Evolutionary conservation across 495 filamentous ascomycete species (phyloP).

Genomic region (Neurospora sp.): DNA sequence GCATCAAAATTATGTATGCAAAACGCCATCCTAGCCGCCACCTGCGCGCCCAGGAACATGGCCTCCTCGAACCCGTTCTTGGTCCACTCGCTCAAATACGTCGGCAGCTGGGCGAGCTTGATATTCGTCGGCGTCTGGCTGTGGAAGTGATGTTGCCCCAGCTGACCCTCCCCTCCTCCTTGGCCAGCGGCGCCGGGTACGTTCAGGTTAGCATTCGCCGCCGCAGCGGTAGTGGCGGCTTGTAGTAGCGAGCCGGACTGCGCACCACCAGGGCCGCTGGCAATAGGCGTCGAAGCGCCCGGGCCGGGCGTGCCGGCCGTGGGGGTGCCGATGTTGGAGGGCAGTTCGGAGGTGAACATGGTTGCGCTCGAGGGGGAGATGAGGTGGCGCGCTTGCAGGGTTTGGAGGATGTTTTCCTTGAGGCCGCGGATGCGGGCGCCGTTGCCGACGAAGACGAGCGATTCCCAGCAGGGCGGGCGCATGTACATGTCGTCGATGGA

Average conservation of each 20-base stretch:
- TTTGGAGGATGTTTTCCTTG: constrained; percentile 74
- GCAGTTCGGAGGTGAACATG: constrained; percentile 94
- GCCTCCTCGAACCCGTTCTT: constrained; percentile 70
- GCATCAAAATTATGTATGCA: constrained; percentile 39
- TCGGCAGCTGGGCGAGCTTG: constrained; percentile 65
- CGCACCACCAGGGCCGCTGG: constrained; percentile 49
- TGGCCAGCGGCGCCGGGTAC: constrained; percentile 24
- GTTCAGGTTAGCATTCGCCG: constrained; percentile 32
- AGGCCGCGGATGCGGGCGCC: constrained; percentile 77
- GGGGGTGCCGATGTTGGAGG: constrained; percentile 82
- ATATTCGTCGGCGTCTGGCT: constrained; percentile 84
- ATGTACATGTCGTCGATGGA: constrained; percentile 68
- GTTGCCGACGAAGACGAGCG: constrained; percentile 77
- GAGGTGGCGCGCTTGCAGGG: constrained; percentile 70
- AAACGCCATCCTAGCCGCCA: constrained; percentile 66
- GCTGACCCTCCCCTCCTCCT: constrained; percentile 3
- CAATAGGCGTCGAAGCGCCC: constrained; percentile 66
- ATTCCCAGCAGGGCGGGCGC: constrained; percentile 82
- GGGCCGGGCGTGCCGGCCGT: constrained; percentile 47
- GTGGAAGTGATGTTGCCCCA: constrained; percentile 56
- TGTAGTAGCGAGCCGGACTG: constrained; percentile 77
- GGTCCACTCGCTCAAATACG: constrained; percentile 92
- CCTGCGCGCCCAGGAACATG: constrained; percentile 72
- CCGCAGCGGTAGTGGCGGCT: constrained; percentile 68
- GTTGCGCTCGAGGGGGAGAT: constrained; percentile 84